These are phyloP conservation scores for Henckelia pumila DNA, from an alignment of 257 asterid genomes.

Conservation along the genomic window DNA sequence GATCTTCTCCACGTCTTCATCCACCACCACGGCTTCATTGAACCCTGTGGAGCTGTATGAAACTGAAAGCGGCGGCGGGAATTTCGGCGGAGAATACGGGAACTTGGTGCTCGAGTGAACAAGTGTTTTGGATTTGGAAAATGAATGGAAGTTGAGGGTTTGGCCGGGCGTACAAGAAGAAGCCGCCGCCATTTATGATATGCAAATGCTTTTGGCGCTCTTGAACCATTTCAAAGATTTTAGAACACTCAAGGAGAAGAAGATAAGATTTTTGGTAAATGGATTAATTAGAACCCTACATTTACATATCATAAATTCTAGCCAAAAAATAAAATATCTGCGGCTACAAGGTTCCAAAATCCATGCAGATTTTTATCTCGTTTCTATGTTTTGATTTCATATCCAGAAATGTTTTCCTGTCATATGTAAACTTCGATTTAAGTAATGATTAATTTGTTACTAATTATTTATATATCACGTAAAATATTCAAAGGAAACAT, in stretches of 20 bases:
- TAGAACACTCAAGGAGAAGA: not conserved
- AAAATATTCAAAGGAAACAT: too few relatives aligned
- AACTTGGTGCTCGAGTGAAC: slow-evolving; percentile 23
- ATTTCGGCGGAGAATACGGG: slow-evolving; percentile 24
- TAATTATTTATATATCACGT: too few relatives aligned
- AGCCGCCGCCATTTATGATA: slow-evolving; percentile 53
- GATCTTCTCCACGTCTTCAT: slow-evolving; percentile 79
- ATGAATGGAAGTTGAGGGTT: slow-evolving; percentile 30
- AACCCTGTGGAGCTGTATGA: slow-evolving; percentile 38
- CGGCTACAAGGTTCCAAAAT: slow-evolving; percentile 51
- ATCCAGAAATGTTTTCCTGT: slow-evolving; percentile 18
- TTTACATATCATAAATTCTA: slow-evolving; percentile 21
- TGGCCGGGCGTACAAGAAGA: slow-evolving; percentile 38
- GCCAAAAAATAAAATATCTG: slow-evolving; percentile 39
- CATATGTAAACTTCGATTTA: not conserved
- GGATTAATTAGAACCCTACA: slow-evolving; percentile 41
- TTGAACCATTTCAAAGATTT: slow-evolving; percentile 12
- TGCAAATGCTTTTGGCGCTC: slow-evolving; percentile 25
- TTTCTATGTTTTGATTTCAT: slow-evolving; percentile 26
- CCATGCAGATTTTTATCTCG: slow-evolving; percentile 41
- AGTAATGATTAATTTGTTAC: not conserved
- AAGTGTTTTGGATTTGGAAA: slow-evolving; percentile 31
- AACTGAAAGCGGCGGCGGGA: slow-evolving; percentile 23
- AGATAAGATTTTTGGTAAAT: slow-evolving; percentile 44
- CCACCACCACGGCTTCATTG: slow-evolving; percentile 52